Base-by-base conservation (phyloP, 202 grass and related monocot genomes). In the Musa balbisiana region DNA sequence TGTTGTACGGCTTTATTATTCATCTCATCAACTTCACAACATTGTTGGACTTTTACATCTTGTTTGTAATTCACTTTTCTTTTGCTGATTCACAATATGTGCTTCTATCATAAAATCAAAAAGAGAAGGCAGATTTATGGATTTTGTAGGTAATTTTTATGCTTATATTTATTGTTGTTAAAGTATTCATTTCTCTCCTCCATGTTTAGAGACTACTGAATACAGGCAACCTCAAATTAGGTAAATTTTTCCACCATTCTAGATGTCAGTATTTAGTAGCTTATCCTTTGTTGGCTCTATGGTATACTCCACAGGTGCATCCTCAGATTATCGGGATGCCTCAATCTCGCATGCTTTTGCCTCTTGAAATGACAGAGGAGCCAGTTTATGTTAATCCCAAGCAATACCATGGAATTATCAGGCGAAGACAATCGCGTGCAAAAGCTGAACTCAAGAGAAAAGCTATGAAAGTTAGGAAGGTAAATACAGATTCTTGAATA, bases 351-450 rank as follows among this genome's bases (percentile, higher is more conserved):
- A 20, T 70, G 67, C 67, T 49, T 70, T 70, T 70, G 12, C 67
- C 67, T 70, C 67, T 70, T 10, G 49, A 70, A 49, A 70, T 70
- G 8, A 49, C 67, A 52, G 25, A 51, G 67, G 67, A 70, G 25
- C 67, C 67, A 20, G 49, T 70, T 70, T 70, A 70, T 70, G 67
- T 70, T 22, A 70, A 70, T 51, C 43, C 67, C 15, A 70, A 70
- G 49, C 67, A 70, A 16, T 70, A 70, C 17, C 43, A 51, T 51
- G 67, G 67, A 51, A 70, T 70, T 51, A 9, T 70, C 8, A 70
- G 67, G 19, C 67, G 67, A 51, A 49, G 67, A 51, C 67, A 70
- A 51, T 70, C 33, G 22, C 67, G 67, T 11, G 67, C 67, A 2
- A 70, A 70, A 16, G 67, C 67, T 51, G 67, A 70, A 70, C 67